Conservation (phyloP, 495 filamentous ascomycete species). For the Annulohypoxylon maeteangense region DNA sequence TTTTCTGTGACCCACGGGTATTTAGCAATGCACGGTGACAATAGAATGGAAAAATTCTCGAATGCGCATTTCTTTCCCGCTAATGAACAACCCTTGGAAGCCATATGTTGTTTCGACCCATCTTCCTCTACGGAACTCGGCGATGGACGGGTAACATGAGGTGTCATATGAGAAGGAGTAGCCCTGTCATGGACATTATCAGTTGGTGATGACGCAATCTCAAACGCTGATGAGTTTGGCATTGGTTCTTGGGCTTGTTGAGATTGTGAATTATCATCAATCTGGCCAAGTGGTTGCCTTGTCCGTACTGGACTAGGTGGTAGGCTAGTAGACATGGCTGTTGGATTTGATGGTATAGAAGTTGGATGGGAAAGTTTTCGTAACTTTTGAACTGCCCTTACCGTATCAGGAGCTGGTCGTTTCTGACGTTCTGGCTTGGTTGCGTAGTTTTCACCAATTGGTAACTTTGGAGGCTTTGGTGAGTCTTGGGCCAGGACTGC, state of each 20-base stretch:
- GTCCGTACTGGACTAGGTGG: not conserved
- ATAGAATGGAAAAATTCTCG: conserved; percentile 52
- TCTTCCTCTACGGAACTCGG: not conserved
- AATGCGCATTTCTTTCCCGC: conserved; percentile 47
- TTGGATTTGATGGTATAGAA: not conserved
- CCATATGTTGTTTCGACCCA: not conserved
- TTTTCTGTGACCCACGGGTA: conserved; percentile 56
- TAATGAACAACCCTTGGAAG: conserved; percentile 24
- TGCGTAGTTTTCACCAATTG: not conserved
- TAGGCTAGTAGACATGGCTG: not conserved
- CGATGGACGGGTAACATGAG: no score
- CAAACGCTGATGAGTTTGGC: not conserved
- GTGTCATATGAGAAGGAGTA: not conserved
- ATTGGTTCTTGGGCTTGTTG: not conserved
- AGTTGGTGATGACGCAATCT: not conserved
- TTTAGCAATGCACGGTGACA: conserved; percentile 57
- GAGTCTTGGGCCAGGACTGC: not conserved
- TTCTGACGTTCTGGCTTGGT: conserved; percentile 10
- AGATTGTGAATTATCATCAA: conserved; percentile 31
- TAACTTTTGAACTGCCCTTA: conserved; percentile 14
- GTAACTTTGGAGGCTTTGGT: conserved; percentile 7
- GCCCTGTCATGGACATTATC: not conserved
- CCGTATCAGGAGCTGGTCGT: conserved; percentile 19
- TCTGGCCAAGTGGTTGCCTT: conserved; percentile 39
- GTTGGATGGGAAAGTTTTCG: conserved; percentile 14